Percentiles rank a stretch among this genome's conserved stretches.
Conservation (phyloP, 371 early-diverging fungal species). For the Umbelopsis sp. region DNA sequence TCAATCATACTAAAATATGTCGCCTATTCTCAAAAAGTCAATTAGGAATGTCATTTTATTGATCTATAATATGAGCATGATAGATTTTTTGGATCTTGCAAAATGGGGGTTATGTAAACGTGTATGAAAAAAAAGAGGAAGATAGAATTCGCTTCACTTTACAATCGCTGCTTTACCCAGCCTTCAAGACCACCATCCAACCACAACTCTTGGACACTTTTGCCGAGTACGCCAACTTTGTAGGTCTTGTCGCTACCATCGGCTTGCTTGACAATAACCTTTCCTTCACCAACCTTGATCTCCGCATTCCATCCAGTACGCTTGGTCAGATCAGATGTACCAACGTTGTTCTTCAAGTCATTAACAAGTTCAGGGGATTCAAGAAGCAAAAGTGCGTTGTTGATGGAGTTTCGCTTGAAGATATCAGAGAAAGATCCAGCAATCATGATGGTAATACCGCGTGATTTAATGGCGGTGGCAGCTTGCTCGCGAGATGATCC, state of each 20-base stretch:
- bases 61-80: not conserved
- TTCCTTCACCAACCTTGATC: constrained; percentile 58
- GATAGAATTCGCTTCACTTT: too few species aligned
- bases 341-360: constrained; percentile 59
- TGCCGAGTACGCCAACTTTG: constrained; percentile 76
- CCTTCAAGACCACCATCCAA: constrained; percentile 90
- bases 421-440: constrained; percentile 93
- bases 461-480: constrained; percentile 89
- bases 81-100: not conserved
- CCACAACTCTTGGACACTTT: constrained; percentile 91
- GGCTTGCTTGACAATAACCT: constrained; percentile 48
- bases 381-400: constrained; percentile 90
- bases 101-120: not conserved
- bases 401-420: constrained; percentile 96
- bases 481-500: constrained; percentile 97
- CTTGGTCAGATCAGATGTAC: constrained; percentile 58
- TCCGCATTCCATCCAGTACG: constrained; percentile 76
- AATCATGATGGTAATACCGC: constrained; percentile 81
- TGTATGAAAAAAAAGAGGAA: not conserved
- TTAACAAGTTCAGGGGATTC: constrained; percentile 85
- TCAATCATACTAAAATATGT: not conserved
- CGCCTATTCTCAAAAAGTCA: not conserved
- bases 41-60: not conserved
- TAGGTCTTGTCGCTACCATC: constrained; percentile 56
- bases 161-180: constrained; percentile 76